Conservation (phyloP, 192 early-diverging fungal species). For the Spizellomyces sp. region DNA sequence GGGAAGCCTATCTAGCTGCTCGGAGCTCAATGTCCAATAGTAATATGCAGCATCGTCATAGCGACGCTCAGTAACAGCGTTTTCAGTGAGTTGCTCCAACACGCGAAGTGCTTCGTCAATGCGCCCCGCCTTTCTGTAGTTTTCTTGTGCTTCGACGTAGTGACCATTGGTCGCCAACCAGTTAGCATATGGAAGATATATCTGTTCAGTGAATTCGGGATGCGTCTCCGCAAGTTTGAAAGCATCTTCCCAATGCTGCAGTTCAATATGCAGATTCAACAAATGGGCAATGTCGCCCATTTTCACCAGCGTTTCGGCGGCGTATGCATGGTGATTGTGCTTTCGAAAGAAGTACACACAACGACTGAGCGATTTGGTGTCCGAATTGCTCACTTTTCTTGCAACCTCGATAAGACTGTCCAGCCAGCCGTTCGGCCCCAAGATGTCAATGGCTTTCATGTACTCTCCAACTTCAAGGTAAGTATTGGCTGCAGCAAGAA, state of each 20-base stretch:
- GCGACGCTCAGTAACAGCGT: slow-evolving; percentile 50
- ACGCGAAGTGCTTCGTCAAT: slow-evolving; percentile 55
- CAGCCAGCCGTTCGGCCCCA: slow-evolving; percentile 51
- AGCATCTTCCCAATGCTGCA: slow-evolving; percentile 59
- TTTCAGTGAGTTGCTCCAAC: slow-evolving; percentile 48
- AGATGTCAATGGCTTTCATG: slow-evolving; percentile 55
- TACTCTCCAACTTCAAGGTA: slow-evolving; percentile 63
- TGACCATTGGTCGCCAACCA: slow-evolving; percentile 57
- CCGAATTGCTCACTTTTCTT: slow-evolving; percentile 41
- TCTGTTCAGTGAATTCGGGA: slow-evolving; percentile 45
- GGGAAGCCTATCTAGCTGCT: slow-evolving; percentile 46
- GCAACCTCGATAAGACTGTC: slow-evolving; percentile 58
- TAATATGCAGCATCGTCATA: slow-evolving; percentile 60
- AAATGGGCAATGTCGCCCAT: slow-evolving; percentile 53
- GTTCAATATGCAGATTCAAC: slow-evolving; percentile 49
- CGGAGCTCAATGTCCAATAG: slow-evolving; percentile 46
- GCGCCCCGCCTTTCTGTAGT: slow-evolving; percentile 58
- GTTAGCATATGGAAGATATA: slow-evolving; percentile 59
- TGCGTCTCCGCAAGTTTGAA: slow-evolving; percentile 54
- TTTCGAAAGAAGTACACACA: slow-evolving; percentile 57
- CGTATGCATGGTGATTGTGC: slow-evolving; percentile 45
- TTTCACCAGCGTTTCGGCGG: slow-evolving; percentile 54
- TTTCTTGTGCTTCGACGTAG: slow-evolving; percentile 57
- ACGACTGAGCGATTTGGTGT: slow-evolving; percentile 43
- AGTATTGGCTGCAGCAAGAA: slow-evolving; percentile 57